Evolutionary conservation across 2,329 filamentous ascomycete genomes (phyloP), one percentile per base, ranked within the genome.

Genomic region (Fusarium anguioides): DNA sequence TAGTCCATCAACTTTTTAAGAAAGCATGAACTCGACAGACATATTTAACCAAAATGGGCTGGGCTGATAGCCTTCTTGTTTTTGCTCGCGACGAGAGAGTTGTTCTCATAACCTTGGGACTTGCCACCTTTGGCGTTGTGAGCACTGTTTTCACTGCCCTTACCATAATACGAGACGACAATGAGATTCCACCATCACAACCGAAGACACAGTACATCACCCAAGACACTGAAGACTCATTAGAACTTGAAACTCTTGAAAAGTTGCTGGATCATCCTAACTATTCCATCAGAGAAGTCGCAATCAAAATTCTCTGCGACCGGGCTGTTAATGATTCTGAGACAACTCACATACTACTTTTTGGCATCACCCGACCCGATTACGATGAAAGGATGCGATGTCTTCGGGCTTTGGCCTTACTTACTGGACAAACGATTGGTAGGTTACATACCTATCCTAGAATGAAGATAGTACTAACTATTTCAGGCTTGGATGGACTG

Each of bases 171-270:
- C 85, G 88, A 67, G 82, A 88, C 70, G 83, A 89, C 51, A 90
- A 90, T 66, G 85, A 89, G 76, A 86, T 96, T 72, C 87, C 87
- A 60, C 85, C 87, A 33, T 75, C 81, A 35, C 86, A 88, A 60
- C 88, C 88, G 33, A 89, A 90, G 75, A 87, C 90, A 48, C 87
- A 90, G 69, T 91, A 92, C 75, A 91, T 93, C 66, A 91, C 88
- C 15, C 89, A 93, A 75, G 88, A 91, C 23, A 92, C 90, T 4
- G 91, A 94, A 73, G 90, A 93, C 73, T 86, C 90, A 4, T 81
- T 94, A 39, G 86, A 88, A 58, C 74, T 88, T 12, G 82, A 84
- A 39, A 94, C 91, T 0, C 81, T 94, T 11, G 82, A 88, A 49
- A 90, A 87, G 66, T 83, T 94, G 6, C 81, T 91, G 14, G 82